These are phyloP conservation scores for Carpinus viminea DNA, from an alignment of 306 rosid species.

Conservation along the genomic window DNA sequence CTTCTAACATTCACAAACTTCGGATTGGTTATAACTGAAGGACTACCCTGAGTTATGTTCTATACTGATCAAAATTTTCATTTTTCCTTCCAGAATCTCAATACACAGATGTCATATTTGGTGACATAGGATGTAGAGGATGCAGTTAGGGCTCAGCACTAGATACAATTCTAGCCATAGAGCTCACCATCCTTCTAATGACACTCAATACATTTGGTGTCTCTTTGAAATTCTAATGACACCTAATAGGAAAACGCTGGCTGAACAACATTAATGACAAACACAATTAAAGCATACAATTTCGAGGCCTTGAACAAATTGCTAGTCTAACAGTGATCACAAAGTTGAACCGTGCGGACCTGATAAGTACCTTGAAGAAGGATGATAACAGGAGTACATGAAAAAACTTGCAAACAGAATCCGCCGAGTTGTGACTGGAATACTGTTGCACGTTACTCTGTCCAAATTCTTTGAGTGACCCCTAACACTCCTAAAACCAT, in stretches of 20 bases:
- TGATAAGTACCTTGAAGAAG: slow-evolving; percentile 97
- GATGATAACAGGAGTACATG: slow-evolving; percentile 51
- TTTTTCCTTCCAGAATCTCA: neutral
- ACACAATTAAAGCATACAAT: neutral
- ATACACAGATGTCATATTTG: neutral
- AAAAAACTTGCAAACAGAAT: slow-evolving; percentile 63
- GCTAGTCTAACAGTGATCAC: neutral
- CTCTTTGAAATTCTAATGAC: neutral
- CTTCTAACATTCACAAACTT: neutral
- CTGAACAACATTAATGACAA: neutral
- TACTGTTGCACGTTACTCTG: slow-evolving; percentile 30
- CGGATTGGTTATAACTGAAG: neutral
- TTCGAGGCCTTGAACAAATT: neutral
- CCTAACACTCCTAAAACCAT: slow-evolving; percentile 38
- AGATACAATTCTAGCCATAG: neutral
- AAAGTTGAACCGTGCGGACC: slow-evolving; percentile 75
- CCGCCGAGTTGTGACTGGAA: slow-evolving; percentile 58
- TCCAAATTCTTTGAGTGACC: slow-evolving; percentile 49
- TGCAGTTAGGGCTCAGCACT: too few relatives aligned
- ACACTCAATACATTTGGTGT: neutral
- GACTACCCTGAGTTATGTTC: neutral
- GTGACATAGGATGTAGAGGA: neutral
- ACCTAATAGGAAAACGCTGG: neutral
- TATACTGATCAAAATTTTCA: neutral
- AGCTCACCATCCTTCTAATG: neutral